phyloP scores from a whole-genome alignment of 805 yeast genomes.

The Metschnikowia hibisci region DNA sequence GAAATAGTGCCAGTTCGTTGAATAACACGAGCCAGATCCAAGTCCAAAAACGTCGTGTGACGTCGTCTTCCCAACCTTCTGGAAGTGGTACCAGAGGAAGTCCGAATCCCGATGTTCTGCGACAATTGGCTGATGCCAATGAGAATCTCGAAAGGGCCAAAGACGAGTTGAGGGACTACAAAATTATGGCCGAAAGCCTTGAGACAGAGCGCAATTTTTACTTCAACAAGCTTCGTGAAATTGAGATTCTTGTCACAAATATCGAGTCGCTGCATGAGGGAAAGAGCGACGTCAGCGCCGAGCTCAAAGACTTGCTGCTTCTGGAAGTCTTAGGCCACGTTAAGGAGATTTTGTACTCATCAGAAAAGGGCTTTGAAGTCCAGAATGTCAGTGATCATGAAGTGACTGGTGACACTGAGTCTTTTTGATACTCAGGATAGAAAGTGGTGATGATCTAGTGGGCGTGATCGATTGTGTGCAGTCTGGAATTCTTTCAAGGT shows the following conservation, averaged over 20 bases:
- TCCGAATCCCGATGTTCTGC: slow-evolving; percentile 11
- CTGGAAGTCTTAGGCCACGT: slow-evolving; percentile 46
- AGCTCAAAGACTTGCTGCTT: slow-evolving; percentile 26
- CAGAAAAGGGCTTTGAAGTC: slow-evolving; percentile 79
- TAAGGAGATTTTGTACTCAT: slow-evolving; percentile 71
- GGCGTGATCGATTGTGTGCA: too few relatives aligned
- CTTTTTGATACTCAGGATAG: slow-evolving; percentile 11
- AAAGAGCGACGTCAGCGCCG: slow-evolving; percentile 35
- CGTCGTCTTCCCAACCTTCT: slow-evolving; percentile 9
- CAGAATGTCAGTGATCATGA: slow-evolving; percentile 8
- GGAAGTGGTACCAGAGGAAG: neutral
- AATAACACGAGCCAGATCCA: slow-evolving; percentile 5
- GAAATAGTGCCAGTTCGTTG: slow-evolving; percentile 6
- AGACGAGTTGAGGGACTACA: slow-evolving; percentile 55
- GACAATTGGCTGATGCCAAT: slow-evolving; percentile 46
- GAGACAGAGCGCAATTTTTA: slow-evolving; percentile 87
- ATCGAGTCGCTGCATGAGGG: slow-evolving; percentile 22
- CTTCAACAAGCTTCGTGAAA: slow-evolving; percentile 82
- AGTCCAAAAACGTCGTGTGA: slow-evolving; percentile 21
- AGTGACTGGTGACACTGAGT: slow-evolving; percentile 18
- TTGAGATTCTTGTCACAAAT: slow-evolving; percentile 74
- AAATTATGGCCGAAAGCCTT: slow-evolving; percentile 57
- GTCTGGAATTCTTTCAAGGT: neutral
- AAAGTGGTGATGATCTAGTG: too few relatives aligned
- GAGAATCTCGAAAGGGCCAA: slow-evolving; percentile 35